These are phyloP conservation scores for Aspergillus conjunctus DNA, from an alignment of 495 filamentous ascomycete species.

Conservation along the genomic window DNA sequence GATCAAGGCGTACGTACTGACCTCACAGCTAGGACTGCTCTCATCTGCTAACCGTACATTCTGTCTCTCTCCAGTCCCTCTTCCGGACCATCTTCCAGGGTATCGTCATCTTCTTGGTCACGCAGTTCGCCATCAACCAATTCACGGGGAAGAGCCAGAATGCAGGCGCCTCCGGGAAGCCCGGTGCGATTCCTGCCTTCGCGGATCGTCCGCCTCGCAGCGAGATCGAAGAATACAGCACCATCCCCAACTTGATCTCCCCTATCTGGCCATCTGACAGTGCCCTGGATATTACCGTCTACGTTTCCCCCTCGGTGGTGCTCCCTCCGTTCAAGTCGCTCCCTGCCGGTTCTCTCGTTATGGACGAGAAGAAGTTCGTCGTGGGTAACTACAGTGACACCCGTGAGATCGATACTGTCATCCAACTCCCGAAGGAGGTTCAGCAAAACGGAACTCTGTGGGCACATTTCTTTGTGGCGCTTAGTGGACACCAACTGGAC, in stretches of 20 bases:
- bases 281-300: conserved; percentile 79
- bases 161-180: conserved; percentile 45
- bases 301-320: conserved; percentile 73
- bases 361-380: conserved; percentile 80
- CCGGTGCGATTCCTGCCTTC: conserved; percentile 64
- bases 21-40: neutral
- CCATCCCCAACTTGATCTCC: conserved; percentile 72
- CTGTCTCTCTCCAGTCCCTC: conserved; percentile 44
- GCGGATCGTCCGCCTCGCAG: conserved; percentile 60
- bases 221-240: conserved; percentile 67
- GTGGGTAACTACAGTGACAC: conserved; percentile 79
- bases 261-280: conserved; percentile 87
- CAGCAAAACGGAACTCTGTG: conserved; percentile 93
- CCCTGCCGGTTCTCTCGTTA: conserved; percentile 59
- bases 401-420: conserved; percentile 73
- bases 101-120: conserved; percentile 67
- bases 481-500: conserved; percentile 73
- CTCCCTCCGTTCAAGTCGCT: conserved; percentile 65
- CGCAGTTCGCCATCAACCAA: conserved; percentile 64
- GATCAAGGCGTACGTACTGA: conserved; percentile 40
- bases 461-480: conserved; percentile 86
- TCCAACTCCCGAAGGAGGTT: conserved; percentile 74
- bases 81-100: conserved; percentile 63
- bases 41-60: conserved; percentile 27
- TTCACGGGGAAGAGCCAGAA: conserved; percentile 56